Conservation (phyloP, 2,329 filamentous ascomycete genomes). For the Cadophora gregata region DNA sequence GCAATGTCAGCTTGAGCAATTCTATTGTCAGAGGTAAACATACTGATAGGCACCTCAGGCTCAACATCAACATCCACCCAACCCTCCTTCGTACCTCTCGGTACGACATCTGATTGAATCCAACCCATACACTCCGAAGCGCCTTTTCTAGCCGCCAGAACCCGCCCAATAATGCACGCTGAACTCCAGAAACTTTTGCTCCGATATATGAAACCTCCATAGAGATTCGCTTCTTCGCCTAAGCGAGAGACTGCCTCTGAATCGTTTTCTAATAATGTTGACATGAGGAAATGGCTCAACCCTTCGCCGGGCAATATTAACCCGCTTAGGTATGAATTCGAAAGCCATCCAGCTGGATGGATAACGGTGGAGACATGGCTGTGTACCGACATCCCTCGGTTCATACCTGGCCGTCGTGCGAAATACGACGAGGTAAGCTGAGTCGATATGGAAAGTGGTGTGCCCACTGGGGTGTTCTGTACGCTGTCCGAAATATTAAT, state of each 20-base stretch:
- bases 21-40: not conserved
- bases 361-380: constrained; percentile 61
- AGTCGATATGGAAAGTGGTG: constrained; percentile 42
- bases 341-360: constrained; percentile 68
- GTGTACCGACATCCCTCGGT: constrained; percentile 36
- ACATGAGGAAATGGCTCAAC: constrained; percentile 68
- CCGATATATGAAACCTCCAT: constrained; percentile 67
- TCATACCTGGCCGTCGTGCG: constrained; percentile 35
- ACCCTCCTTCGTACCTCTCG: constrained; percentile 57
- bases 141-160: constrained; percentile 66
- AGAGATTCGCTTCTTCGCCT: constrained; percentile 66
- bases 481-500: constrained; percentile 39
- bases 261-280: constrained; percentile 69
- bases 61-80: constrained; percentile 66
- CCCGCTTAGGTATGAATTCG: constrained; percentile 70
- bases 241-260: constrained; percentile 62
- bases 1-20: constrained; percentile 21
- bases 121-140: constrained; percentile 72
- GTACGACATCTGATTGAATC: constrained; percentile 66
- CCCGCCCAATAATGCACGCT: constrained; percentile 67
- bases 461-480: constrained; percentile 37
- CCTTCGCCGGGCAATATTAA: constrained; percentile 69
- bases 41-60: constrained; percentile 48
- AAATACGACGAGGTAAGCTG: constrained; percentile 44
- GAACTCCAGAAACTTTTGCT: constrained; percentile 74